Evolutionary conservation across 148 eudicot genomes (phyloP).

Genomic region (Rhododendron williamsianum): DNA sequence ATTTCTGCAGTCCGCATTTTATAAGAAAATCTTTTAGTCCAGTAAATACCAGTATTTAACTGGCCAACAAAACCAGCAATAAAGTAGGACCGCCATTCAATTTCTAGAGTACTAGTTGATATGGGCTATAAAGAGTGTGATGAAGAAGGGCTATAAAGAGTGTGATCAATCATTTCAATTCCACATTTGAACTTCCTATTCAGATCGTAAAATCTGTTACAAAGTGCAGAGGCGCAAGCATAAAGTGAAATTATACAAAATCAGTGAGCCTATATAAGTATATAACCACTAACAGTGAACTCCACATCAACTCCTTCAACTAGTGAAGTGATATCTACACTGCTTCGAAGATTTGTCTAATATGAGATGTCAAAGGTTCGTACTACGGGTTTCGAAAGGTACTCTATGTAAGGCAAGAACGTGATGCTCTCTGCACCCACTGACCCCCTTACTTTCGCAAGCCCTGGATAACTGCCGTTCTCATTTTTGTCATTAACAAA

Average conservation of each 20-base stretch:
- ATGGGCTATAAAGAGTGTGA: not conserved
- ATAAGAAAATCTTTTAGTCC: not conserved
- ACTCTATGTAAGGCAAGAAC: not conserved
- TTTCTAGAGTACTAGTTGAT: not conserved
- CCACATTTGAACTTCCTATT: not conserved
- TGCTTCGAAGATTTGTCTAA: not conserved
- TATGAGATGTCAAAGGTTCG: not conserved
- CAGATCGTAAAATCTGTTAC: not conserved
- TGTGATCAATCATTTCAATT: no score
- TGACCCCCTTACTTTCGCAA: not conserved
- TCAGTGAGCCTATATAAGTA: no score
- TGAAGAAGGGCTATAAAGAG: not conserved
- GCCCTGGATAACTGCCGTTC: not conserved
- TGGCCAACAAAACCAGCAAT: not conserved
- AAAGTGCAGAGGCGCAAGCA: not conserved
- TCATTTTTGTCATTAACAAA: not conserved
- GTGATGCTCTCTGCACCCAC: not conserved
- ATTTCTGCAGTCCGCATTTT: constrained; percentile 33
- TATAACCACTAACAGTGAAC: not conserved
- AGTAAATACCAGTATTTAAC: not conserved
- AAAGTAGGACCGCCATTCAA: not conserved
- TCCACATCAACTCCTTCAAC: not conserved
- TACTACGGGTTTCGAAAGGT: not conserved
- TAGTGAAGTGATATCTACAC: not conserved
- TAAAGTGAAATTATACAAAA: not conserved